Base-by-base conservation (phyloP, 2,329 filamentous ascomycete genomes). In the Aspergillus neoniger region DNA sequence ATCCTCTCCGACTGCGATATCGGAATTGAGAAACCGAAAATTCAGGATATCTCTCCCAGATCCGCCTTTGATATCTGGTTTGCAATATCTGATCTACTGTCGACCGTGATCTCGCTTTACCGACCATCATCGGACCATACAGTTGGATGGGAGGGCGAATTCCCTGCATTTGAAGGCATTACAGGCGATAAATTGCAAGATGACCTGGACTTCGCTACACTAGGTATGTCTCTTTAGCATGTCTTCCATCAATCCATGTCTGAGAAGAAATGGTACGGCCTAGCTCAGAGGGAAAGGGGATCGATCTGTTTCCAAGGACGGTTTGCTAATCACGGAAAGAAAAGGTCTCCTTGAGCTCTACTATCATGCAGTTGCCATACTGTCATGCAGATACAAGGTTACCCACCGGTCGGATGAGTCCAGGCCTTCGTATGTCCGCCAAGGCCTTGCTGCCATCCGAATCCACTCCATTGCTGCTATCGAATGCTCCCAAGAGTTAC, bases 321-420 rank as follows among this genome's bases (percentile, higher is more conserved):
- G 14, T 39, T 39, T 19, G 51, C 57, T 57, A 56, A 63, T 36
- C 32, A 36, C 32, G 5, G 19, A 15, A 19, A 44, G 8, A 25
- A 9, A 53, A 82, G 80, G 77, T 14, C 76, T 84, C 5, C 71
- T 86, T 7, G 84, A 86, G 59, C 70, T 86, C 2, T 85, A 82
- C 69, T 85, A 86, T 60, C 81, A 86, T 65, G 79, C 81, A 21
- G 82, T 85, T 55, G 82, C 82, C 38, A 85, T 86, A 66, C 75
- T 85, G 2, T 85, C 83, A 3, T 83, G 84, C 69, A 82, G 83
- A 44, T 81, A 81, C 43, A 69, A 67, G 48, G 41, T 65, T 19
- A 61, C 64, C n/a, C 67, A 73, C 41, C 58, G 54, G 32, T 78
- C 76, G 14, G 79, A 82, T 47, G 77, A 79, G 36, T 80, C 79